A percentile compares a stretch with the other conserved stretches of the same genome.
phyloP scores from a whole-genome alignment of 148 eudicot species.

The Chenopodium quinoa region DNA sequence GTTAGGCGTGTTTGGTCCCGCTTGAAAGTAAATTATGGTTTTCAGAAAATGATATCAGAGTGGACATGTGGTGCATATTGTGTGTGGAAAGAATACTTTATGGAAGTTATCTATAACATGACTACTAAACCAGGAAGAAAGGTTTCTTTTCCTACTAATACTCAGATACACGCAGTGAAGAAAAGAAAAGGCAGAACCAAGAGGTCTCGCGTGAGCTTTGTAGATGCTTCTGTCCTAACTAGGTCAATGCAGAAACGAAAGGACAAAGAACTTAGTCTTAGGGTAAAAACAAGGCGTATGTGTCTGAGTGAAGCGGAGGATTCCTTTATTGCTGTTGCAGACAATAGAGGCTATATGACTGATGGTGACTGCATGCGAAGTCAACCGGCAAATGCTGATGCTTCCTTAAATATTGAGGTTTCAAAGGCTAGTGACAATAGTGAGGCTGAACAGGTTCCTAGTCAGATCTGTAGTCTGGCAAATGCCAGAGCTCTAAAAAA shows the following conservation, averaged over 20 bases:
- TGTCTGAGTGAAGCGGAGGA: conserved; percentile 30
- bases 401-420: conserved; percentile 6
- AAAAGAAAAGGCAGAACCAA: conserved; percentile 21
- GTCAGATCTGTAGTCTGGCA: conserved; percentile 12
- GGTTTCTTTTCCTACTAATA: conserved; percentile 16
- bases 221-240: conserved; percentile 25
- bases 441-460: conserved; percentile 14
- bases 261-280: conserved; percentile 22
- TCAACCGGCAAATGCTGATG: conserved; percentile 7
- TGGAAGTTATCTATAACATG: conserved; percentile 33
- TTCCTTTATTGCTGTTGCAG: conserved; percentile 14
- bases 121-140: conserved; percentile 19
- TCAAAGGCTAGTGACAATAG: conserved; percentile 7
- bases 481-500: conserved; percentile 14
- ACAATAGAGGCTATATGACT: background rate
- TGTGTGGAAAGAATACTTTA: conserved; percentile 45
- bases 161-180: conserved; percentile 14
- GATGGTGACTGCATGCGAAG: conserved; percentile 14
- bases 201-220: conserved; percentile 16
- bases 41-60: conserved; percentile 47
- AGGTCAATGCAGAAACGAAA: conserved; percentile 28
- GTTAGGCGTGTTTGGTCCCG: conserved; percentile 39
- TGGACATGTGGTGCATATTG: conserved; percentile 50
- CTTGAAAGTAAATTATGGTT: conserved; percentile 41
- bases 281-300: conserved; percentile 32